phyloP scores from a whole-genome alignment of 2,329 filamentous ascomycete genomes.

The Diplodia scrobiculata region DNA sequence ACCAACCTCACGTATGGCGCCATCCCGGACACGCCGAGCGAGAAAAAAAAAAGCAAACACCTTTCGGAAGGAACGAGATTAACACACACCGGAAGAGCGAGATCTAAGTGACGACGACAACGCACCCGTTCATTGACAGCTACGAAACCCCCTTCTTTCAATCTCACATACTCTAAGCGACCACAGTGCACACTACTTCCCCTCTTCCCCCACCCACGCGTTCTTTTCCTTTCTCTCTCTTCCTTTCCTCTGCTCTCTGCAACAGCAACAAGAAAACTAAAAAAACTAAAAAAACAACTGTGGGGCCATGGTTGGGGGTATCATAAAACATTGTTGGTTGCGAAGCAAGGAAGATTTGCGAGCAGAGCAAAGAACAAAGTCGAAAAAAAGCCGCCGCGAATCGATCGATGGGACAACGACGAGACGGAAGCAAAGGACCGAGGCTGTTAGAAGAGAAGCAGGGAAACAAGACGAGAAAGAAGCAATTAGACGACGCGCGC shows the following conservation, averaged over 20 bases:
- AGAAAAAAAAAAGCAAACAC: background rate
- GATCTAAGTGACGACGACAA: background rate
- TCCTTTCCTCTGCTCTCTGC: background rate
- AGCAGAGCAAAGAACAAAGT: conserved; percentile 1
- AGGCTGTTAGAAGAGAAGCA: conserved; percentile 14
- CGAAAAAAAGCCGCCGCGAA: background rate
- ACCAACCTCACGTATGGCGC: too few relatives aligned
- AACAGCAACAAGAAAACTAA: background rate
- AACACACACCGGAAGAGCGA: background rate
- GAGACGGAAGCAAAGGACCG: background rate
- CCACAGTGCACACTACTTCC: background rate
- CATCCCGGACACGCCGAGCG: background rate
- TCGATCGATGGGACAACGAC: background rate
- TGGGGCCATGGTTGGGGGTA: background rate
- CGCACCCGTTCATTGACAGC: background rate
- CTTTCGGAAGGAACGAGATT: background rate
- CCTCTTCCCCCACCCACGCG: background rate
- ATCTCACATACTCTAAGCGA: background rate
- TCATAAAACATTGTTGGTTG: background rate
- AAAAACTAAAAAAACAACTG: background rate
- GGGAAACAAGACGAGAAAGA: background rate
- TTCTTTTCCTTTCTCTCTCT: background rate
- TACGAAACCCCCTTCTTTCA: background rate
- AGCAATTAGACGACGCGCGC: background rate
- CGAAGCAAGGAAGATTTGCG: background rate